These are phyloP conservation scores for Bolboschoenus planiculmis DNA, from an alignment of 176 grass and related monocot species.

Conservation along the genomic window DNA sequence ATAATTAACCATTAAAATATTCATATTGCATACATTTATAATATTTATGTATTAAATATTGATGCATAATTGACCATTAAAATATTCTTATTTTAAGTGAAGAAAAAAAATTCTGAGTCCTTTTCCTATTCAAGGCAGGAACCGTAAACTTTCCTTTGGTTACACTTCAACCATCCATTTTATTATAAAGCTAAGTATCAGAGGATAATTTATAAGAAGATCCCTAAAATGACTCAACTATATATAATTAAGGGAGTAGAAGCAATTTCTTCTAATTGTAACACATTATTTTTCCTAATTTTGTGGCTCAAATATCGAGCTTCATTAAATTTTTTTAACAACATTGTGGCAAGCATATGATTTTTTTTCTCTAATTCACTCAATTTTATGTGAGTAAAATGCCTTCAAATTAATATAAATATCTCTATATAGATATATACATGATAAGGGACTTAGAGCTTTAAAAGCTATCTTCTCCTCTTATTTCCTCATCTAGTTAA, in stretches of 20 bases:
- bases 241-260: not conserved
- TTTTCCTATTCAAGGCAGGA: not conserved
- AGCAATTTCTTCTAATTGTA: not conserved
- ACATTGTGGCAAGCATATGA: not conserved
- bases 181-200: not conserved
- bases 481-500: not conserved
- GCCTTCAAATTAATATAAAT: not conserved
- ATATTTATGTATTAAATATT: not conserved
- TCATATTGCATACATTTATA: not conserved
- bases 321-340: not conserved
- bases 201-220: not conserved
- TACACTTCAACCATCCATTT: constrained; percentile 18
- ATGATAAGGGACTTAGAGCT: not conserved
- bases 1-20: too few species aligned
- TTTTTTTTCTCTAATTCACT: not conserved
- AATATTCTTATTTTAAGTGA: not conserved
- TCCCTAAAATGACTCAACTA: not conserved
- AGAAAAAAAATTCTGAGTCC: not conserved
- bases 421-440: not conserved
- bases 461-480: not conserved
- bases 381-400: not conserved
- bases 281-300: not conserved
- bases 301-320: not conserved
- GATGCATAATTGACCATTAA: not conserved
- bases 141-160: constrained; percentile 19